These are phyloP conservation scores for Clarireedia monteithiana DNA, from an alignment of 2,329 filamentous ascomycete genomes.

Conservation along the genomic window DNA sequence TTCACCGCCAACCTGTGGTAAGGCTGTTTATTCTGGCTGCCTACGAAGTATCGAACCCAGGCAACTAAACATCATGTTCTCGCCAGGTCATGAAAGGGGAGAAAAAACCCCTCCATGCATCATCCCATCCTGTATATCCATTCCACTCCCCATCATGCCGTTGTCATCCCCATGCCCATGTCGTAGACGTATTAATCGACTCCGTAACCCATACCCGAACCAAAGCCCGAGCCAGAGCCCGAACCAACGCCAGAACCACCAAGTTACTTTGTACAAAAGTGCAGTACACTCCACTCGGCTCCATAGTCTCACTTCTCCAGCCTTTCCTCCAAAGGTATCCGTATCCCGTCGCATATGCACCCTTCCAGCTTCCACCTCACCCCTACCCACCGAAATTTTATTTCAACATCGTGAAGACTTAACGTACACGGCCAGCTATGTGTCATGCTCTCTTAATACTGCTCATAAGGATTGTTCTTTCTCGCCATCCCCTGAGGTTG, in stretches of 20 bases:
- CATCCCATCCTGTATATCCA: no score
- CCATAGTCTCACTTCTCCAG: not conserved
- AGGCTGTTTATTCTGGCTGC: no score
- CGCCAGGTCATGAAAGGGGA: no score
- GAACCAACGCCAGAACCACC: not conserved
- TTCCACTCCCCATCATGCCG: not conserved
- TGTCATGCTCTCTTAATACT: conserved; percentile 14
- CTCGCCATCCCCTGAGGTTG: not conserved
- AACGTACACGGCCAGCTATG: conserved; percentile 19
- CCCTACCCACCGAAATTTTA: conserved; percentile 12
- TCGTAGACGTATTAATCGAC: not conserved
- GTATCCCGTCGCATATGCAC: not conserved
- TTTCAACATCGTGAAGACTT: conserved; percentile 23
- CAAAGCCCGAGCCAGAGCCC: no score
- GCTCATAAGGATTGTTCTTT: conserved; percentile 13
- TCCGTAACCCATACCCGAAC: no score
- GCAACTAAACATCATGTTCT: no score
- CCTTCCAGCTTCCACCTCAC: not conserved
- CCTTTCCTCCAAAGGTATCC: not conserved
- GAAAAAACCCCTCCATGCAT: no score
- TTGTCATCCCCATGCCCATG: not conserved
- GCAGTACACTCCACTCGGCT: not conserved
- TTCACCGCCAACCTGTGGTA: no score
- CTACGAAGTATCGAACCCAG: no score
- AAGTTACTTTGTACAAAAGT: no score